Conservation (phyloP, 805 yeast species). For the Metschnikowia continentalis region DNA sequence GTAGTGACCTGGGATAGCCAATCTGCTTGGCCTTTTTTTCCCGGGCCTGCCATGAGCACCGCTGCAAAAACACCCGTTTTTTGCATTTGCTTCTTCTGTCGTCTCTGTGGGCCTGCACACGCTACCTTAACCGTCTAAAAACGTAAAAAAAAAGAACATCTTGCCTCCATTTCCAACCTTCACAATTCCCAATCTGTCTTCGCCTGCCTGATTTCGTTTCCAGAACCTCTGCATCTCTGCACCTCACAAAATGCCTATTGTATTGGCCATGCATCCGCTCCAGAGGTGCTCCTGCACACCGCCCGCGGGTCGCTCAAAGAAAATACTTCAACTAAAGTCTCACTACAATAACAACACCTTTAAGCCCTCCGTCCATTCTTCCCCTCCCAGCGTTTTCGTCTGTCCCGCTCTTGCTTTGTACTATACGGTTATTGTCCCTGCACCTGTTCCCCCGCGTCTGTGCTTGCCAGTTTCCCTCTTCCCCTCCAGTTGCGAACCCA, state of each 20-base stretch:
- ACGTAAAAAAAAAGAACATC: no score
- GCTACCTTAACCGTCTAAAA: no score
- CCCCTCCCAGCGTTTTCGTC: neutral
- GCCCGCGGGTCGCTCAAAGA: slow-evolving; percentile 1
- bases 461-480: neutral
- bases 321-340: neutral
- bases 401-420: neutral
- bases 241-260: neutral
- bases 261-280: neutral
- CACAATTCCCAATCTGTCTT: neutral
- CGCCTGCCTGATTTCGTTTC: neutral
- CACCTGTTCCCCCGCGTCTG: neutral
- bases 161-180: no score
- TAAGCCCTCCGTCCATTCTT: neutral
- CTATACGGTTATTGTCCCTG: neutral
- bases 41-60: no score
- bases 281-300: neutral
- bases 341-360: slow-evolving; percentile 2
- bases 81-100: no score
- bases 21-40: no score
- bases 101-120: no score
- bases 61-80: no score
- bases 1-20: no score
- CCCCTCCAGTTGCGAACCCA: neutral
- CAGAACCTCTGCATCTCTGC: neutral